Conservation (phyloP, 495 filamentous ascomycete species). For the Neurospora sp. region DNA sequence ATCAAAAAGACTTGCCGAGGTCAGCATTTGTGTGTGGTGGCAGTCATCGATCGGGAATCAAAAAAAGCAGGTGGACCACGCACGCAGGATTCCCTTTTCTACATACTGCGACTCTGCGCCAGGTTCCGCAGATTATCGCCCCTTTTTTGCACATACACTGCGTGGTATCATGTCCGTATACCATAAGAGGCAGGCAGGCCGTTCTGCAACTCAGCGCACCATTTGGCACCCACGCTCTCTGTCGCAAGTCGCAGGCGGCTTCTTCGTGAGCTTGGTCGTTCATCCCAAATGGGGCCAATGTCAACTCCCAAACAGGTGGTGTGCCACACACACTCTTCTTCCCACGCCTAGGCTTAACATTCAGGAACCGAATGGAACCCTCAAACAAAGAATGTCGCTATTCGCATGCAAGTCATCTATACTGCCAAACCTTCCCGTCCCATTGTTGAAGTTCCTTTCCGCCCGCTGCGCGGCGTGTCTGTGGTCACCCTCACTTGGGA, state of each 20-base stretch:
- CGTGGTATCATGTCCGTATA: not conserved
- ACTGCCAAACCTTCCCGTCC: not conserved
- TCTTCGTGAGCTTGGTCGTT: not conserved
- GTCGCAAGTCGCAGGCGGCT: not conserved
- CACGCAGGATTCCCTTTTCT: not conserved
- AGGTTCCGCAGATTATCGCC: not conserved
- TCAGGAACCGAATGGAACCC: not conserved
- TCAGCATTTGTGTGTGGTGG: not conserved
- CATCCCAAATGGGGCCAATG: not conserved
- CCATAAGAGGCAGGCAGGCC: not conserved
- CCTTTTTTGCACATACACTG: not conserved
- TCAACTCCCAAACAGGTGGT: not conserved
- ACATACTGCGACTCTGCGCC: not conserved
- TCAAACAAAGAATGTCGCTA: not conserved
- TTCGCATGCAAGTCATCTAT: not conserved
- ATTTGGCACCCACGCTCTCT: not conserved
- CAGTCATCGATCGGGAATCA: not conserved
- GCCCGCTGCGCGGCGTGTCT: not conserved
- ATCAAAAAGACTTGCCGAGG: not conserved
- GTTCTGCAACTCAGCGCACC: not conserved
- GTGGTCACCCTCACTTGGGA: not conserved
- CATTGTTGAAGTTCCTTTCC: not conserved
- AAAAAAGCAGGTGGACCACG: not conserved
- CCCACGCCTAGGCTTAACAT: not conserved
- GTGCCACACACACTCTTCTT: not conserved